Evolutionary conservation across 768 basidiomycete species (phyloP).

Genomic region (Neoboletus brunneissimus): DNA sequence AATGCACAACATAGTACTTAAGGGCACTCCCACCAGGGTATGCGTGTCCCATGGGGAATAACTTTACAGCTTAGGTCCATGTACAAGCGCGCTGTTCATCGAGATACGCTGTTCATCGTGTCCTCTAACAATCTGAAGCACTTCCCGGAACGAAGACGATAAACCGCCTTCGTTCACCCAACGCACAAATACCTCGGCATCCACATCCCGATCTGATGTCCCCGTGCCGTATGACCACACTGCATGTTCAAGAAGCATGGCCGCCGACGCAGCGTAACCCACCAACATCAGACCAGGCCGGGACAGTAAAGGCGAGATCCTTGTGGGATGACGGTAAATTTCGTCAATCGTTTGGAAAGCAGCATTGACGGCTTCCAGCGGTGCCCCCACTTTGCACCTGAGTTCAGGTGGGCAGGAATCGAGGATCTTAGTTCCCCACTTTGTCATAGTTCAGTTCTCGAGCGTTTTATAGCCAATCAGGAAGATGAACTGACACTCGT

Average conservation of each 20-base stretch:
- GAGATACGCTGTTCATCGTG: constrained; percentile 2
- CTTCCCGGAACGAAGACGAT: constrained; percentile 28
- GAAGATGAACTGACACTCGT: constrained; percentile 40
- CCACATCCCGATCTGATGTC: constrained; percentile 36
- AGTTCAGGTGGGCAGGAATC: constrained; percentile 41
- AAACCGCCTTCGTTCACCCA: constrained; percentile 46
- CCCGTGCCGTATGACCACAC: constrained; percentile 48
- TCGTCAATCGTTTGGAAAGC: constrained; percentile 41
- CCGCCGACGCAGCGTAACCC: constrained; percentile 50
- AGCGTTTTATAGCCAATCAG: neutral
- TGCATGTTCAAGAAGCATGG: constrained; percentile 67
- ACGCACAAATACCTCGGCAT: constrained; percentile 51
- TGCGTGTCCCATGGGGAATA: neutral
- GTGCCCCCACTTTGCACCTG: constrained; percentile 22
- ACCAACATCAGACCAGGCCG: constrained; percentile 59
- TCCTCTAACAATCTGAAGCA: constrained; percentile 5
- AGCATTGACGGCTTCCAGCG: constrained; percentile 35
- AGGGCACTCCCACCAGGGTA: neutral
- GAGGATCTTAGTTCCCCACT: constrained; percentile 55
- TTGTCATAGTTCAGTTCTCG: neutral
- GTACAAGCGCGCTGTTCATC: constrained; percentile 17
- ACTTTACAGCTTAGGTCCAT: constrained; percentile 21
- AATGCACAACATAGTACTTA: neutral
- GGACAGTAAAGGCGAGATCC: constrained; percentile 45
- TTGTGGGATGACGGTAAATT: constrained; percentile 37